Evolutionary conservation across 805 yeast species (phyloP).

Genomic region (Cyberlindnera bimundalis): DNA sequence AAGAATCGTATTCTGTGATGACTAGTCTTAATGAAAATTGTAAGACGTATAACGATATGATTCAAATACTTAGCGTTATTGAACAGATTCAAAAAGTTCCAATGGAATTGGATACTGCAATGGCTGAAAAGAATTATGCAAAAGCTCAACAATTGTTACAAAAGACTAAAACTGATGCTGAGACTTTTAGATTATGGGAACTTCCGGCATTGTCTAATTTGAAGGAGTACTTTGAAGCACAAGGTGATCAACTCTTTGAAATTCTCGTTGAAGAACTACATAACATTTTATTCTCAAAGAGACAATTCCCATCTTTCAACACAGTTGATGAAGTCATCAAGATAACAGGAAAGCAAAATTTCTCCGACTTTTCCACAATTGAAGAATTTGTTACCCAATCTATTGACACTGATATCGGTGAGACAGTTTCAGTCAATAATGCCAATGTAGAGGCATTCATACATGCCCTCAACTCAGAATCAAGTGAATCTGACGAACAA

Average conservation of each 20-base stretch:
- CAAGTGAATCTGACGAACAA: constrained; percentile 23
- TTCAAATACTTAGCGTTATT: constrained; percentile 66
- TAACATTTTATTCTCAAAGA: constrained; percentile 61
- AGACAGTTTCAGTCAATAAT: constrained; percentile 42
- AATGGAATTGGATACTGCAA: constrained; percentile 56
- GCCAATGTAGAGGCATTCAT: constrained; percentile 35
- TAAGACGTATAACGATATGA: constrained; percentile 58
- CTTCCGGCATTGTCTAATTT: constrained; percentile 50
- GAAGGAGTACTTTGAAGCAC: constrained; percentile 50
- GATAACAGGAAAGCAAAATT: not conserved
- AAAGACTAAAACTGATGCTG: constrained; percentile 42
- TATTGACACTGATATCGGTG: constrained; percentile 54
- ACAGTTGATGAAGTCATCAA: constrained; percentile 22
- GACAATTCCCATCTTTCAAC: constrained; percentile 20
- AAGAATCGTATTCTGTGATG: not conserved
- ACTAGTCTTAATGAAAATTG: constrained; percentile 56
- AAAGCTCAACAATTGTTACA: constrained; percentile 58
- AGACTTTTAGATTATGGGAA: constrained; percentile 52
- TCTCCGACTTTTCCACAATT: constrained; percentile 36
- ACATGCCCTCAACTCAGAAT: constrained; percentile 21
- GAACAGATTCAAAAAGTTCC: constrained; percentile 59
- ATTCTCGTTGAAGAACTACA: constrained; percentile 75
- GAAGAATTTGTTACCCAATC: constrained; percentile 54
- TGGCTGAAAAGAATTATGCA: constrained; percentile 68
- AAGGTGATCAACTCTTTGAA: constrained; percentile 60